These are phyloP conservation scores for Hylodesmum podocarpum DNA, from an alignment of 306 rosid genomes.

Conservation along the genomic window DNA sequence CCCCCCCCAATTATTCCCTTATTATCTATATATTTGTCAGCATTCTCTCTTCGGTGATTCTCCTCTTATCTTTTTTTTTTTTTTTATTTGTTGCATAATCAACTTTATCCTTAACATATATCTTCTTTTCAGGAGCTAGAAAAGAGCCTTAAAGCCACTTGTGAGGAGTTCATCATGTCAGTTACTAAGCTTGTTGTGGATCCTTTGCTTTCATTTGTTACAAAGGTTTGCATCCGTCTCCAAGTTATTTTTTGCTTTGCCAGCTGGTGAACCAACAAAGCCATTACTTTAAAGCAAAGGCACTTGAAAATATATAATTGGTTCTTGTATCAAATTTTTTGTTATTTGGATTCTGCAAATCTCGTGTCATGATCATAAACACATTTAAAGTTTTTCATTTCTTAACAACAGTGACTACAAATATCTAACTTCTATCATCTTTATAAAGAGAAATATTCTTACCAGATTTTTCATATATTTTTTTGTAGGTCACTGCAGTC, in stretches of 20 bases:
- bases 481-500: constrained; percentile 85
- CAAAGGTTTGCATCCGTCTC: constrained; percentile 67
- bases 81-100: constrained; percentile 7
- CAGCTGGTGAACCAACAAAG: constrained; percentile 19
- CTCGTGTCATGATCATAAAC: not conserved
- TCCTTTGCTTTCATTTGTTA: constrained; percentile 96
- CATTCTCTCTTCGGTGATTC: not conserved
- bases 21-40: not conserved
- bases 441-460: not conserved
- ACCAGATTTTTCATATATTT: constrained; percentile 23
- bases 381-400: constrained; percentile 23
- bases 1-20: no score
- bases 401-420: constrained; percentile 11
- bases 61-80: not conserved
- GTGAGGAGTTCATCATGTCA: constrained; percentile 97
- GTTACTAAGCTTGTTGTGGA: constrained; percentile 97
- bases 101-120: constrained; percentile 5
- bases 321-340: not conserved
- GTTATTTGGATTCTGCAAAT: not conserved
- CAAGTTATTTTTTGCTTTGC: constrained; percentile 13
- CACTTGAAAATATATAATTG: not conserved
- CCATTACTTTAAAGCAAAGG: constrained; percentile 7
- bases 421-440: not conserved
- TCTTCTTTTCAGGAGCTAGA: constrained; percentile 81
- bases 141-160: constrained; percentile 90